Evolutionary conservation across 768 basidiomycete genomes (phyloP).

Genomic region (Pleurotus pulmonarius): DNA sequence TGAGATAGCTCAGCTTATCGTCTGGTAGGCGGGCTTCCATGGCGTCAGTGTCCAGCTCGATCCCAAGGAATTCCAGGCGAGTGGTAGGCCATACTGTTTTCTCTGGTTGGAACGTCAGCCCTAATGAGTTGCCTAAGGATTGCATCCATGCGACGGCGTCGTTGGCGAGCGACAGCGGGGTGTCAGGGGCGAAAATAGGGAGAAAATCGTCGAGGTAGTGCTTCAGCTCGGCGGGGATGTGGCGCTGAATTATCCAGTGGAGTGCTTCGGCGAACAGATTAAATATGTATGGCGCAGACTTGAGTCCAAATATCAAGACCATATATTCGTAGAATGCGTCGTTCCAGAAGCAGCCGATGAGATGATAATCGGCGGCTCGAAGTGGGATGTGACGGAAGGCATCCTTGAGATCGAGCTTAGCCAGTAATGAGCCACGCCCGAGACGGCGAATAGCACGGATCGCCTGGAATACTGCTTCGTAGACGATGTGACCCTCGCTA

Average conservation of each 20-base stretch:
- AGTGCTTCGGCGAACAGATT: too few relatives aligned
- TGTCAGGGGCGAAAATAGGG: slow-evolving; percentile 15
- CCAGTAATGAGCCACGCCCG: neutral
- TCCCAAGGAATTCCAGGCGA: neutral
- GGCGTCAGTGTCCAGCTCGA: neutral
- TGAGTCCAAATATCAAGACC: slow-evolving; percentile 30
- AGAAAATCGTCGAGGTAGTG: slow-evolving; percentile 36
- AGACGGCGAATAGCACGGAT: neutral
- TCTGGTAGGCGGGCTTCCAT: slow-evolving; percentile 31
- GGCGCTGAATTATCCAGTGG: slow-evolving; percentile 7
- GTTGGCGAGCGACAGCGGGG: neutral
- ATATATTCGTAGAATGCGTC: neutral
- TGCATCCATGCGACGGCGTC: slow-evolving; percentile 26
- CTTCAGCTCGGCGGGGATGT: slow-evolving; percentile 24
- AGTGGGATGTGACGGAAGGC: slow-evolving; percentile 12
- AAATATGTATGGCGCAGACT: slow-evolving; percentile 15
- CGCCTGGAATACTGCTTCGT: neutral
- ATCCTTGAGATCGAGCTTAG: slow-evolving; percentile 13
- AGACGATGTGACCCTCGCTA: neutral
- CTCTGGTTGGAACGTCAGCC: slow-evolving; percentile 22
- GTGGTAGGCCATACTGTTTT: slow-evolving; percentile 22
- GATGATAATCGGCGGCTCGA: slow-evolving; percentile 17
- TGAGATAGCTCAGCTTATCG: slow-evolving; percentile 25
- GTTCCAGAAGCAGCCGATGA: slow-evolving; percentile 7
- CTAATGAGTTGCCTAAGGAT: slow-evolving; percentile 20